Conservation (phyloP, 2,329 filamentous ascomycete genomes). For the Trichophyton mentagrophytes region DNA sequence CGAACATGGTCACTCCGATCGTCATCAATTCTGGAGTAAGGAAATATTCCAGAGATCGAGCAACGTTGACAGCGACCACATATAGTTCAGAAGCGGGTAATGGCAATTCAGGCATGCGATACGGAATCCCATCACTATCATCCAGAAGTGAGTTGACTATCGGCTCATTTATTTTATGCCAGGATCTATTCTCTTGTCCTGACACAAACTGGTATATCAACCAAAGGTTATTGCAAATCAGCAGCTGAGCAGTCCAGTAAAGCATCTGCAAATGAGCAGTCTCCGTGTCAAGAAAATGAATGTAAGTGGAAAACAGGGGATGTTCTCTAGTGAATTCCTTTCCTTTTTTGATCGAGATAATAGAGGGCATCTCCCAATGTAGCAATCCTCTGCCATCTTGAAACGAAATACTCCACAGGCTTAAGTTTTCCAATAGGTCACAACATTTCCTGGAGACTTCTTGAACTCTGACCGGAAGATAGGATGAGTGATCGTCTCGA, state of each 20-base stretch:
- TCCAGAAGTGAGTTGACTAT: background rate
- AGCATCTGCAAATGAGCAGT: slow-evolving; percentile 10
- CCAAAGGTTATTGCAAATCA: slow-evolving; percentile 9
- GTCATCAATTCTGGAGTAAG: slow-evolving; percentile 11
- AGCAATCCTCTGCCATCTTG: background rate
- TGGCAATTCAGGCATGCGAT: background rate
- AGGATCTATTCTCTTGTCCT: background rate
- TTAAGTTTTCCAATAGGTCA: background rate
- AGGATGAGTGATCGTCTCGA: background rate
- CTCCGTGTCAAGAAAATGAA: slow-evolving; percentile 6
- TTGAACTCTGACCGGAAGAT: background rate
- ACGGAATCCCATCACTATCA: too few species aligned
- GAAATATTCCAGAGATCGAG: slow-evolving; percentile 13
- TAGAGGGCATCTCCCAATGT: background rate
- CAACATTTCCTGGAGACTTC: background rate
- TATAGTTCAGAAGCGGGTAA: background rate
- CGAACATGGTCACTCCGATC: slow-evolving; percentile 7
- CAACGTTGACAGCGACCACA: slow-evolving; percentile 7
- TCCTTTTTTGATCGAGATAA: background rate
- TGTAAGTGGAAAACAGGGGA: background rate
- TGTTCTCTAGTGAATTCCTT: background rate
- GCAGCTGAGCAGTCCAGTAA: slow-evolving; percentile 9
- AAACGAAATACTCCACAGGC: background rate
- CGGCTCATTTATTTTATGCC: background rate
- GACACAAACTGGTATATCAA: background rate